A percentile compares a stretch with the other conserved stretches of the same genome.
These are phyloP conservation scores for Amauroascus verrucosus DNA, from an alignment of 2,329 filamentous ascomycete species.

Conservation along the genomic window DNA sequence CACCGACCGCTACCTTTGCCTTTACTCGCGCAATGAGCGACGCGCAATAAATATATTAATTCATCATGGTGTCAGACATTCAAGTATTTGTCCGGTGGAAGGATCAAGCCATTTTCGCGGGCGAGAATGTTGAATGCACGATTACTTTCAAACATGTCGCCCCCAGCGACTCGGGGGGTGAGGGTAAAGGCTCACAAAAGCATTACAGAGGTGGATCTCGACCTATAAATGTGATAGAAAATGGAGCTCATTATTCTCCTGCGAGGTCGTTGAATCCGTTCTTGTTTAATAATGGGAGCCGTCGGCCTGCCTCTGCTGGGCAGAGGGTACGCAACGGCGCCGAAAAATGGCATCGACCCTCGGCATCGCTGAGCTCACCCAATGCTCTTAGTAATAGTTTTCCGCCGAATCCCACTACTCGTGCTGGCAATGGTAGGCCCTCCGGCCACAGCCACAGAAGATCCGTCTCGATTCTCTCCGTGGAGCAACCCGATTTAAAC, in stretches of 20 bases:
- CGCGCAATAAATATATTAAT: constrained; percentile 5
- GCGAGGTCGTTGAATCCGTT: constrained; percentile 31
- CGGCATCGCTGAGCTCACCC: constrained; percentile 34
- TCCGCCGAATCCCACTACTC: constrained; percentile 22
- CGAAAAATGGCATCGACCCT: constrained; percentile 28
- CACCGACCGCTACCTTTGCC: neutral
- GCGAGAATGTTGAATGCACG: constrained; percentile 88
- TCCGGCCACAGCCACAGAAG: constrained; percentile 55
- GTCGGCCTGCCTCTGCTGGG: constrained; percentile 28
- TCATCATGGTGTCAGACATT: constrained; percentile 55
- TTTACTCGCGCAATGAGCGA: constrained; percentile 5
- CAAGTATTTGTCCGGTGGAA: constrained; percentile 94
- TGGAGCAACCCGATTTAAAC: constrained; percentile 44
- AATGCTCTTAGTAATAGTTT: constrained; percentile 33
- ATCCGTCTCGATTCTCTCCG: constrained; percentile 72
- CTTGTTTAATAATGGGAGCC: constrained; percentile 26
- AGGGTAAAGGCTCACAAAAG: constrained; percentile 22
- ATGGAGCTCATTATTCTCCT: constrained; percentile 31
- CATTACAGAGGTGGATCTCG: constrained; percentile 33
- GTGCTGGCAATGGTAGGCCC: constrained; percentile 22
- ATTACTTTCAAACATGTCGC: constrained; percentile 90
- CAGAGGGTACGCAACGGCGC: constrained; percentile 23
- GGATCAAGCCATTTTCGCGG: constrained; percentile 87
- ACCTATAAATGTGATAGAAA: constrained; percentile 25
- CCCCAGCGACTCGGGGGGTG: constrained; percentile 31